Base-by-base conservation (phyloP, 106 monocot genomes). In the Allium fistulosum region DNA sequence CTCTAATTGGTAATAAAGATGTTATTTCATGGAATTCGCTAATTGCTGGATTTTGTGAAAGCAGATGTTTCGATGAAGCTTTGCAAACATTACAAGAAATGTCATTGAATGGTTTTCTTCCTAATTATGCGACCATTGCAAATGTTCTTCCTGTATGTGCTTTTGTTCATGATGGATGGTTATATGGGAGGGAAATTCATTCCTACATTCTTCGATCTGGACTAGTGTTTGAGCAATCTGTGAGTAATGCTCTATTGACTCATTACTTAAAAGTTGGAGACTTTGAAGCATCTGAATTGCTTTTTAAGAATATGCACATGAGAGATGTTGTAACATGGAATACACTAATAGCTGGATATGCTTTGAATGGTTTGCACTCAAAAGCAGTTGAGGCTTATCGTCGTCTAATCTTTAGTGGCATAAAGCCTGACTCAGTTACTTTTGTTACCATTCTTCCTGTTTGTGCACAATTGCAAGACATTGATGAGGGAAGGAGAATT, bases 21-120 rank as follows among this genome's bases (percentile, higher is more conserved):
- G 80, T 79, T 12, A 55, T 92, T 22, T 81, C 92, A 16, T 88
- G 85, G 87, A 92, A 92, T 72, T 82, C 92, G 7, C 65, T 92
- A 65, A 85, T 92, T 16, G 59, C 88, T 4, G 92, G 92, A 7
- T 81, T 47, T 37, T 69, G 74, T 27, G 85, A 81, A 46, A 74
- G 71, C 51, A 70, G 80, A 18, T 72, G 78, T 11, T 72, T 77
- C 46, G 65, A 18, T 11, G 77, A 85, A 69, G 88, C 78, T 1
- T 49, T 88, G 26, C 57, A 15, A n/a, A 26, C 85, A 57, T 81
- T 92, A 51, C 55, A 46, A 56, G 53, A 79, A 15, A 85, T 92
- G 88, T 58, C 70, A 14, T 61, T 48, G 45, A 69, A 18, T 9
- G 69, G 55, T 64, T 48, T 73, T 51, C 51, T 47, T 62, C 80